phyloP scores from a whole-genome alignment of 192 early-diverging fungal species.

The Coemansia sp. region DNA sequence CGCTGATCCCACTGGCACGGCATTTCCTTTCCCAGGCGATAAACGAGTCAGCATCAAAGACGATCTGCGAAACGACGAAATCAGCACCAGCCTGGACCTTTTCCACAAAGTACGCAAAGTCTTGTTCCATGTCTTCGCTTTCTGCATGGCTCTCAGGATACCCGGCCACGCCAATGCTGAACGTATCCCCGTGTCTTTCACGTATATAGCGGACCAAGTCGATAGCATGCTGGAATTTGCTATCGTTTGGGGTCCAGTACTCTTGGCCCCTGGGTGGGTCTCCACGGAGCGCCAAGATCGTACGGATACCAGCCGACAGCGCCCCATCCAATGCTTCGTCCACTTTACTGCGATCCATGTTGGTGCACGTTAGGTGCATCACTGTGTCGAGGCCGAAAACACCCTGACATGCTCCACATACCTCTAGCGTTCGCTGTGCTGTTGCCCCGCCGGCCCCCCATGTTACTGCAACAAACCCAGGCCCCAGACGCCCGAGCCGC shows the following conservation, averaged over 20 bases:
- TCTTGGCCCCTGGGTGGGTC: slow-evolving; percentile 85
- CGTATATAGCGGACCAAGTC: slow-evolving; percentile 93
- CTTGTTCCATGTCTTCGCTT: slow-evolving; percentile 50
- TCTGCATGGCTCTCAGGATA: slow-evolving; percentile 79
- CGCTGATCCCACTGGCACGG: slow-evolving; percentile 69
- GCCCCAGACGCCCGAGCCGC: slow-evolving; percentile 85
- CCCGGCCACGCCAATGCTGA: slow-evolving; percentile 97
- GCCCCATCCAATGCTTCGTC: slow-evolving; percentile 81
- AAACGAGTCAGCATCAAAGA: slow-evolving; percentile 83
- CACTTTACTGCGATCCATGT: slow-evolving; percentile 88
- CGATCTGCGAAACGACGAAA: slow-evolving; percentile 93
- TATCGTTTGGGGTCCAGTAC: slow-evolving; percentile 69
- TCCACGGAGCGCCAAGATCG: slow-evolving; percentile 94
- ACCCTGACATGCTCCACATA: slow-evolving; percentile 80
- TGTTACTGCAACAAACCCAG: slow-evolving; percentile 95
- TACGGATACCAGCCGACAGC: slow-evolving; percentile 84
- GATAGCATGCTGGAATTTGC: slow-evolving; percentile 76
- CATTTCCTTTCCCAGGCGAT: slow-evolving; percentile 74
- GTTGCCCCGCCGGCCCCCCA: slow-evolving; percentile 95
- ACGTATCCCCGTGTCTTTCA: slow-evolving; percentile 82
- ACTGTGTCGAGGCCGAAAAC: slow-evolving; percentile 88
- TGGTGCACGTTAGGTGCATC: slow-evolving; percentile 99
- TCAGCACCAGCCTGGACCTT: slow-evolving; percentile 95
- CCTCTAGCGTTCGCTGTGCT: slow-evolving; percentile 86
- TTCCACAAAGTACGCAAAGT: slow-evolving; percentile 75